Base-by-base conservation (phyloP, 108 stramenopile species). In the Pseudonitzschia multiseries region DNA sequence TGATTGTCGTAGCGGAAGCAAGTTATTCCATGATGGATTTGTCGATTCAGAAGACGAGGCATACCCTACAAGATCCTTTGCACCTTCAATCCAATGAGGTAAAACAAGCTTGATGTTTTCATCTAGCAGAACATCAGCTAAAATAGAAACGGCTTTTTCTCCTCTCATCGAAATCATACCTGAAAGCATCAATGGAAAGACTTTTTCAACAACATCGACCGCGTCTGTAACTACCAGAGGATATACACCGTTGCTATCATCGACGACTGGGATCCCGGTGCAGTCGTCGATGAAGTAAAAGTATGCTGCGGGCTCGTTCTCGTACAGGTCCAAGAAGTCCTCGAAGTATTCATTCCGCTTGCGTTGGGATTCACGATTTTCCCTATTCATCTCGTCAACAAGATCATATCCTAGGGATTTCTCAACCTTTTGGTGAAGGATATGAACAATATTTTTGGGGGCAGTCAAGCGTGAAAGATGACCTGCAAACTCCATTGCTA, bases 111-210 rank as follows among this genome's bases (percentile, higher is more conserved):
- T 59, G 15, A 79, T 44, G 28, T 32, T 72, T 8, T 71, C 69
- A 65, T 75, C 68, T 15, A 76, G 73, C 40, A 85, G 44, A 26
- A 82, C 72, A 20, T 72, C 52, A 5, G 70, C 72, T 9, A 87
- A 17, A 17, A 74, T 66, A 15, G 74, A 70, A 32, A 84, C 18
- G 1, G 81, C 68, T 44, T 80, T 78, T 68, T 80, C 75, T 27
- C 86, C 86, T 50, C 86, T 69, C 83, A 87, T 84, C 13, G 72
- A 60, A 33, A 81, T 75, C 83, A 87, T 84, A 5, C 86, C 86
- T 41, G 72, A 54, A 27, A 84, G 71, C 83, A 87, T 87, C 42
- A 87, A 44, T 18, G 86, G 79, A 14, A 87, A 63, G 1, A 87
- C 44, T 50, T 74, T 79, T 46, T 59, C 48, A 26, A 84, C 79